These are phyloP conservation scores for Cyclotella atomus DNA, from an alignment of 108 stramenopile genomes.

Conservation along the genomic window DNA sequence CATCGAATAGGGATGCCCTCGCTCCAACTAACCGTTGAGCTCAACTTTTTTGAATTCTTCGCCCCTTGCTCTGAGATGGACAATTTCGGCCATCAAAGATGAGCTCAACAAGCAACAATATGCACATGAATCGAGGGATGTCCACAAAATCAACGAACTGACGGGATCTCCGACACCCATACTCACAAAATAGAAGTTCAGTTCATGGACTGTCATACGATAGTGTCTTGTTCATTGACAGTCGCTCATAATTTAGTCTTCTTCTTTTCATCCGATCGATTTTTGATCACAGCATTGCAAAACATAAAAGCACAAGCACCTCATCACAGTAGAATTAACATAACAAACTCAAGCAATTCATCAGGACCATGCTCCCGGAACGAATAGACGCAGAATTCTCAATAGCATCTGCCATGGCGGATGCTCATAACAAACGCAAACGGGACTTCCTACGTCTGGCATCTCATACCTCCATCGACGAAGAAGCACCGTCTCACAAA, in stretches of 20 bases:
- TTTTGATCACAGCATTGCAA: neutral
- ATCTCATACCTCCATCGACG: neutral
- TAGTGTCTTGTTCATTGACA: too few species aligned
- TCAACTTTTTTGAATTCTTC: slow-evolving; percentile 3
- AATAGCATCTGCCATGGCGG: neutral
- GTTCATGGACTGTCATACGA: too few species aligned
- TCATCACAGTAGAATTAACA: neutral
- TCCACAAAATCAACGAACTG: neutral
- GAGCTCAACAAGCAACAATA: neutral
- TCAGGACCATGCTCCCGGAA: neutral
- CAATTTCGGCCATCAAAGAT: neutral
- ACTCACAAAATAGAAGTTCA: neutral
- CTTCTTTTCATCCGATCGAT: too few species aligned
- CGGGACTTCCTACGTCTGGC: neutral
- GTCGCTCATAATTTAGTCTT: neutral
- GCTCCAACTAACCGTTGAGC: neutral
- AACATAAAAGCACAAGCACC: neutral
- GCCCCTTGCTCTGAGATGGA: neutral
- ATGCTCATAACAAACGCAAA: slow-evolving; percentile 12
- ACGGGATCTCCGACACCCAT: neutral
- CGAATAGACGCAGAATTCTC: neutral
- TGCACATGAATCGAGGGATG: too few species aligned
- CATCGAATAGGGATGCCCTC: neutral
- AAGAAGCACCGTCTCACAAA: slow-evolving; percentile 6
- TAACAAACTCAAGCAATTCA: neutral